phyloP scores from a whole-genome alignment of 225 moss, liverwort and hornwort genomes.

The Ulota crispa region DNA sequence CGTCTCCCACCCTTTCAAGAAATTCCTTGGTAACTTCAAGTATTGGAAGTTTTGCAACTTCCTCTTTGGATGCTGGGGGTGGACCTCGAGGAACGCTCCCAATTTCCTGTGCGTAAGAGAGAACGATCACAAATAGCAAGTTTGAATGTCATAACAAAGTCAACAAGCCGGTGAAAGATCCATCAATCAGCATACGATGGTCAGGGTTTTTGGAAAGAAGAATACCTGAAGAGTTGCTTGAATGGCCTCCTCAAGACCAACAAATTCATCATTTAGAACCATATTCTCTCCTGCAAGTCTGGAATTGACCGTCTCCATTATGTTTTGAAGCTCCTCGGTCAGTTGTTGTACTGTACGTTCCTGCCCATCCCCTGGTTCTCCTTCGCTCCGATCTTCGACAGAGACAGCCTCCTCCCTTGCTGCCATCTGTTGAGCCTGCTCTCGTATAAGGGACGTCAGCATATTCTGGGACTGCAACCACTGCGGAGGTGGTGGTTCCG shows the following conservation, averaged over 20 bases:
- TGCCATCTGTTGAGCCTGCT: conserved; percentile 40
- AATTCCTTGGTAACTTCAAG: conserved; percentile 67
- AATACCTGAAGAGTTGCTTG: conserved; percentile 84
- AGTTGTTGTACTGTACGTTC: conserved; percentile 66
- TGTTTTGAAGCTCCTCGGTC: conserved; percentile 62
- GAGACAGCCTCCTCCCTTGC: conserved; percentile 39
- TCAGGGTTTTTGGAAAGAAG: background rate
- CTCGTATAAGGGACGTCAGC: conserved; percentile 42
- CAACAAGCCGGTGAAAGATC: background rate
- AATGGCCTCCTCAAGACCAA: conserved; percentile 85
- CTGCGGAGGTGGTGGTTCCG: conserved; percentile 72
- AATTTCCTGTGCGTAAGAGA: conserved; percentile 54
- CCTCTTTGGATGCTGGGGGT: conserved; percentile 94
- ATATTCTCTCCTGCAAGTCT: conserved; percentile 37
- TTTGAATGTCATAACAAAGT: background rate
- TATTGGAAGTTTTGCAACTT: conserved; percentile 84
- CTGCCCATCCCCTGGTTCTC: conserved; percentile 26
- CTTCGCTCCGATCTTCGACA: conserved; percentile 37
- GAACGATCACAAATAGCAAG: background rate
- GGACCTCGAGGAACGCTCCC: conserved; percentile 75
- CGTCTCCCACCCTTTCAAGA: conserved; percentile 61
- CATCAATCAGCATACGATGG: background rate
- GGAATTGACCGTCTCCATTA: conserved; percentile 51
- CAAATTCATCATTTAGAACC: conserved; percentile 50
- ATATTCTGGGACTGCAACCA: conserved; percentile 80